Conservation (phyloP, 768 basidiomycete genomes). For the Terana coerulea region DNA sequence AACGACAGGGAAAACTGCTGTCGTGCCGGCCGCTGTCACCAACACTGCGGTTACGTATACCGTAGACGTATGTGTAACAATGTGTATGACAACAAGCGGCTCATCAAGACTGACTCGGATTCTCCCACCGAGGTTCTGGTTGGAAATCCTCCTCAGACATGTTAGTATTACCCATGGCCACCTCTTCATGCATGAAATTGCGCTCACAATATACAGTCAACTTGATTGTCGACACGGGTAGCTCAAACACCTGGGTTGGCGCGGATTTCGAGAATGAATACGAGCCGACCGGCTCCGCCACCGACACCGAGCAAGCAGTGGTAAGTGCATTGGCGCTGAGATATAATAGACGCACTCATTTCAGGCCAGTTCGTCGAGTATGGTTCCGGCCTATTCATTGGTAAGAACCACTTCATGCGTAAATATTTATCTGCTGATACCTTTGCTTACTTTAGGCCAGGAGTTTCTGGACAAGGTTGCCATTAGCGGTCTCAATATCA, state of each 20-base stretch:
- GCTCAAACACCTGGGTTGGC: conserved; percentile 10
- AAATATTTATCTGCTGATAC: neutral
- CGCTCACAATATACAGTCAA: neutral
- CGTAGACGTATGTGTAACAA: conserved; percentile 4
- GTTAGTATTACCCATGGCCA: neutral
- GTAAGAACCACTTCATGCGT: neutral
- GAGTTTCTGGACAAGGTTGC: conserved; percentile 47
- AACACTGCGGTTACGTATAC: conserved; percentile 11
- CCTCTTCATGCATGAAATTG: neutral
- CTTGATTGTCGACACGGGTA: conserved; percentile 11
- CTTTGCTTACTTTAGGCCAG: conserved; percentile 11
- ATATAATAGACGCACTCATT: neutral
- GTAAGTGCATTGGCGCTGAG: neutral
- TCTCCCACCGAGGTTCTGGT: too few species aligned
- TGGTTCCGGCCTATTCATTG: conserved; percentile 9
- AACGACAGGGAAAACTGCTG: too few species aligned
- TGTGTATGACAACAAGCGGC: too few species aligned
- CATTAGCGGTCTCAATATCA: conserved; percentile 27
- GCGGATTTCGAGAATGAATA: neutral
- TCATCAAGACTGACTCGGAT: too few species aligned
- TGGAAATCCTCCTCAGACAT: too few species aligned
- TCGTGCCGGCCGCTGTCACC: conserved; percentile 1
- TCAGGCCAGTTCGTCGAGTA: conserved; percentile 3
- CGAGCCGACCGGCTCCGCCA: neutral
- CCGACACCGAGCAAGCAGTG: conserved; percentile 1